Percentiles rank a stretch among this genome's conserved stretches.
Evolutionary conservation across 2,329 filamentous ascomycete species (phyloP).

Genomic region (Hymenoscyphus scutula): DNA sequence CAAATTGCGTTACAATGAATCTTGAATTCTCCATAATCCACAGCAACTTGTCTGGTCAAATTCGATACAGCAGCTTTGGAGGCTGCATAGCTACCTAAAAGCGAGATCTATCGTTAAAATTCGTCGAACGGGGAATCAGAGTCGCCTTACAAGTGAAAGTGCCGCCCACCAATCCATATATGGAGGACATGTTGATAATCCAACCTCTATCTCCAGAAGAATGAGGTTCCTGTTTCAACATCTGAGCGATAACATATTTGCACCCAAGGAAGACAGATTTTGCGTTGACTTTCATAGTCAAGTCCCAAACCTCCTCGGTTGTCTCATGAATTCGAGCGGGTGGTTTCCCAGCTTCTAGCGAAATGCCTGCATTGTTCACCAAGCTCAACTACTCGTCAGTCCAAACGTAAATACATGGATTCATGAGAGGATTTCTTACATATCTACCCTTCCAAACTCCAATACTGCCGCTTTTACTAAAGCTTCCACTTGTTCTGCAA

Average conservation of each 20-base stretch:
- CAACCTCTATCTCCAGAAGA: slow-evolving; percentile 44
- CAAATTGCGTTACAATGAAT: slow-evolving; percentile 55
- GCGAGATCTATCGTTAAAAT: not conserved
- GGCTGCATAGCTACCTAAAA: slow-evolving; percentile 43
- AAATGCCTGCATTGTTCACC: slow-evolving; percentile 51
- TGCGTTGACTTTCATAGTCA: slow-evolving; percentile 40
- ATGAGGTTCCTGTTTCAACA: slow-evolving; percentile 47
- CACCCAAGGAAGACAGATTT: slow-evolving; percentile 41
- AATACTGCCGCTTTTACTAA: slow-evolving; percentile 39
- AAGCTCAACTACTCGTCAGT: slow-evolving; percentile 34
- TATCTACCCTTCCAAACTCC: slow-evolving; percentile 43
- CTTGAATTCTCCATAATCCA: slow-evolving; percentile 47
- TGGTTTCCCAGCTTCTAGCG: slow-evolving; percentile 35
- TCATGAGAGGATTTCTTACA: slow-evolving; percentile 37
- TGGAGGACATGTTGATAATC: slow-evolving; percentile 49
- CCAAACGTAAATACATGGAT: not conserved
- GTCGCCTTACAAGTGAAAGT: slow-evolving; percentile 29
- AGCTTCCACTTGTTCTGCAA: slow-evolving; percentile 37
- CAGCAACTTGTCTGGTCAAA: slow-evolving; percentile 47
- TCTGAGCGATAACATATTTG: slow-evolving; percentile 48
- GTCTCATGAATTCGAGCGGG: slow-evolving; percentile 45
- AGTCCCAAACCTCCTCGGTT: slow-evolving; percentile 45
- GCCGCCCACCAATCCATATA: slow-evolving; percentile 41
- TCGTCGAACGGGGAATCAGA: not conserved
- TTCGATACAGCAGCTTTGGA: slow-evolving; percentile 51